Evolutionary conservation across 2,329 filamentous ascomycete species (phyloP).

Genomic region (Verticillium albo-atrum): DNA sequence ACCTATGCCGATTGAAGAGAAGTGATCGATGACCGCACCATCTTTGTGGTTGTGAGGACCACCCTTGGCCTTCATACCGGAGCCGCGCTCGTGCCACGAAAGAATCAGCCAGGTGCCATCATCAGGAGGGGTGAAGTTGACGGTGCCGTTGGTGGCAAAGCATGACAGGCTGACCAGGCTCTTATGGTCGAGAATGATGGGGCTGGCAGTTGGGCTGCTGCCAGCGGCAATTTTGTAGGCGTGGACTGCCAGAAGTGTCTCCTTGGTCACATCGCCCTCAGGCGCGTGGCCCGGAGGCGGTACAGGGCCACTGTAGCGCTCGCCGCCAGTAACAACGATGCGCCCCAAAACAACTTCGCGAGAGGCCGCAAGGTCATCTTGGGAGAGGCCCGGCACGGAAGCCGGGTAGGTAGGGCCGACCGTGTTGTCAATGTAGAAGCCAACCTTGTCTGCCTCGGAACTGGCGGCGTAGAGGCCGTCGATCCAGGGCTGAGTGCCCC

Average conservation of each 20-base stretch:
- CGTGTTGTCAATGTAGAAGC: constrained; percentile 6
- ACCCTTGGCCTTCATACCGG: constrained; percentile 4
- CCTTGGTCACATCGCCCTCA: constrained; percentile 2
- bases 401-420: constrained; percentile 8
- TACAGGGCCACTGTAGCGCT: constrained; percentile 4
- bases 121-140: constrained; percentile 7
- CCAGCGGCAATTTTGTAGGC: constrained; percentile 3
- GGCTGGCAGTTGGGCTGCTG: constrained; percentile 2
- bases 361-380: constrained; percentile 3
- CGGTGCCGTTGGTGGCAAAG: constrained; percentile 1
- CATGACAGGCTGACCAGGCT: constrained; percentile 2
- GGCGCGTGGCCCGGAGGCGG: constrained; percentile 2
- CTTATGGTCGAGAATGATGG: constrained; percentile 5
- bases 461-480: constrained; percentile 6
- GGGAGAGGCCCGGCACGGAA: constrained; percentile 1
- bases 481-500: constrained; percentile 5
- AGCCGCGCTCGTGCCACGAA: constrained; percentile 5
- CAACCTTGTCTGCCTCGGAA: background rate
- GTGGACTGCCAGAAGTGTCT: constrained; percentile 7
- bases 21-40: constrained; percentile 8
- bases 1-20: constrained; percentile 3
- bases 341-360: constrained; percentile 2
- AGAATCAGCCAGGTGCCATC: constrained; percentile 7
- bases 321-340: background rate
- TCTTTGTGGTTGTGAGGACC: constrained; percentile 3